These are phyloP conservation scores for Voacanga thouarsii DNA, from an alignment of 257 asterid genomes.

Conservation along the genomic window DNA sequence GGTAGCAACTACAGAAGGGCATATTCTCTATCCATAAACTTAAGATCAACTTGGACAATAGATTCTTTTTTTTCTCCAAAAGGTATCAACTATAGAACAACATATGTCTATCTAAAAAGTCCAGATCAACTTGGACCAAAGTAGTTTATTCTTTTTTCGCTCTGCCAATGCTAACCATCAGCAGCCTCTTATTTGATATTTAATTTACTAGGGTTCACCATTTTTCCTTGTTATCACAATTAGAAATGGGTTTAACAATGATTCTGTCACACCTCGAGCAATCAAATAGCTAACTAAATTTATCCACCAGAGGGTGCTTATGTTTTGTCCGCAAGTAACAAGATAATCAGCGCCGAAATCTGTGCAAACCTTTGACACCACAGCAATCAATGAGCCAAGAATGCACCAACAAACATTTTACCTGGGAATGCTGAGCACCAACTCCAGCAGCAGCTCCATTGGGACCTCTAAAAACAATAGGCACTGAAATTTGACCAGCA, in stretches of 20 bases:
- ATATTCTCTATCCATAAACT: neutral
- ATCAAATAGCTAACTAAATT: neutral
- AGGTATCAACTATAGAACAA: neutral
- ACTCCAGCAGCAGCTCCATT: conserved; percentile 60
- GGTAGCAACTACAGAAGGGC: neutral
- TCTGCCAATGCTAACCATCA: neutral
- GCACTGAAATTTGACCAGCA: conserved; percentile 45
- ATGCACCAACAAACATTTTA: neutral
- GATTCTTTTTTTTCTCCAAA: neutral
- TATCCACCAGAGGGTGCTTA: neutral
- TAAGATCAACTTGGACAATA: neutral
- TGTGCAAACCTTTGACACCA: neutral
- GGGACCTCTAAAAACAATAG: conserved; percentile 53
- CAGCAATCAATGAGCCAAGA: neutral
- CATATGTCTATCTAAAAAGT: neutral
- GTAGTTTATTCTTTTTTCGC: neutral
- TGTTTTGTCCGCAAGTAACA: neutral
- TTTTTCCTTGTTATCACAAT: too few species aligned
- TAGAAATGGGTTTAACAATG: neutral
- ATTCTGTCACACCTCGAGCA: neutral
- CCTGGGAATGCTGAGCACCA: conserved; percentile 58
- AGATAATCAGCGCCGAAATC: neutral
- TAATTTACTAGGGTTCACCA: neutral
- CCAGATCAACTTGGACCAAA: neutral
- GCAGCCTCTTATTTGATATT: neutral